Base-by-base conservation (phyloP, 2,329 filamentous ascomycete genomes). In the Pseudogymnoascus sp. region DNA sequence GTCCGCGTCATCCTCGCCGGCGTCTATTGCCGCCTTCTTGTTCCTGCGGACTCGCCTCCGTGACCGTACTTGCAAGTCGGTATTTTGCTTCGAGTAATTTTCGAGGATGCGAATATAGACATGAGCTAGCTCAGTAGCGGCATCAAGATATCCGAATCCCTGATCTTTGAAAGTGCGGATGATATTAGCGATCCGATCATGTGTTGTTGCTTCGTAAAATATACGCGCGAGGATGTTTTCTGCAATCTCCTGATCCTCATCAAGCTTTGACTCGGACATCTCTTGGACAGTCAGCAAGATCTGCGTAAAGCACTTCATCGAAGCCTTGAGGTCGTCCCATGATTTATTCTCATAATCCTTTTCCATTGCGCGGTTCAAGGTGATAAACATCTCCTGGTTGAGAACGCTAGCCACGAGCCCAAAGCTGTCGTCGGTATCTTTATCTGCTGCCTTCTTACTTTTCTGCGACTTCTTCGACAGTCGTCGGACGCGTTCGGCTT, bases 171-270 rank as follows among this genome's bases (percentile, higher is more conserved):
- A 97, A n/a, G 83, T 88, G 66, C 88, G 83, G 0, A 93, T 81
- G 62, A 97, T 89, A 64, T 87, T 84, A 31, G 93, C 83, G 61
- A 99, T 84, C 23, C 90, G 83, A 66, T 99, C 93, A 71, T 99
- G 93, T 0, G 93, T 97, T 0, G 90, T 85, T 72, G 97, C 92
- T 75, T 99, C 95, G 76, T 99, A 99, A 74, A 99, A 99, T n/a
- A 99, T 91, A 65, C 93, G 90, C 70, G 89, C 96, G 61, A 96
- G 85, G 11, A 96, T 97, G 69, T 99, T 99, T 73, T 99, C 93
- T 0, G 95, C 93, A 73, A 99, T 97, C 70, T 97, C 95, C 72
- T 96, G 89, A 68, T 99, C 91, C n/a, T 97, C 93, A 66, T 97
- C 93, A 31, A 90, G 83, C 0, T 84, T 82, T 1, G 91, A 95